These are phyloP conservation scores for Malassezia furfur DNA, from an alignment of 1,284 basidiomycete species.

Conservation along the genomic window DNA sequence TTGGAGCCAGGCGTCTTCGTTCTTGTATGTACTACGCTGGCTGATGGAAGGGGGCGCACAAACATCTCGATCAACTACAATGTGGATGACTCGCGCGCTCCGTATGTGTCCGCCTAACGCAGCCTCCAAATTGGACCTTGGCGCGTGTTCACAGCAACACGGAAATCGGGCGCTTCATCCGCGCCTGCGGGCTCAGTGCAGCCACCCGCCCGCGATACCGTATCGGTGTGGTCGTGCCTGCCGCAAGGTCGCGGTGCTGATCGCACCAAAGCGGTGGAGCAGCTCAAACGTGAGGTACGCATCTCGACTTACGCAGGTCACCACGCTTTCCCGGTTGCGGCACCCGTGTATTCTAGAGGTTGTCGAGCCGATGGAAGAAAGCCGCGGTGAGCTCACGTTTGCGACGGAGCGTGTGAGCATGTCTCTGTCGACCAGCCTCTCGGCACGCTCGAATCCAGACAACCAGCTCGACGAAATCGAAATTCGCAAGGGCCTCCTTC, in stretches of 20 bases:
- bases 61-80: slow-evolving; percentile 41
- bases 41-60: slow-evolving; percentile 31
- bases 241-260: slow-evolving; percentile 24
- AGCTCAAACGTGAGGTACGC: slow-evolving; percentile 38
- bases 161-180: slow-evolving; percentile 18
- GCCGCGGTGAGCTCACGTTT: slow-evolving; percentile 70
- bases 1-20: slow-evolving; percentile 35
- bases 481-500: slow-evolving; percentile 93
- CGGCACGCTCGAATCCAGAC: slow-evolving; percentile 21
- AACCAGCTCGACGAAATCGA: slow-evolving; percentile 51
- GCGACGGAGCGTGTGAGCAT: slow-evolving; percentile 65
- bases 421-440: slow-evolving; percentile 21
- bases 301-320: neutral
- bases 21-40: slow-evolving; percentile 5
- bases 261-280: slow-evolving; percentile 26
- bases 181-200: neutral
- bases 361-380: slow-evolving; percentile 95
- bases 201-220: slow-evolving; percentile 12
- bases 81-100: slow-evolving; percentile 29
- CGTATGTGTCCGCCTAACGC: slow-evolving; percentile 9
- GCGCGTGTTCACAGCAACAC: slow-evolving; percentile 37
- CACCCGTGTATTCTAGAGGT: slow-evolving; percentile 96
- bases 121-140: slow-evolving; percentile 34
- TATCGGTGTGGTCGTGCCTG: slow-evolving; percentile 38
- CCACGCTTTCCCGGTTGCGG: slow-evolving; percentile 70